phyloP scores from a whole-genome alignment of 2,329 filamentous ascomycete genomes.

The Grosmannia serpens region DNA sequence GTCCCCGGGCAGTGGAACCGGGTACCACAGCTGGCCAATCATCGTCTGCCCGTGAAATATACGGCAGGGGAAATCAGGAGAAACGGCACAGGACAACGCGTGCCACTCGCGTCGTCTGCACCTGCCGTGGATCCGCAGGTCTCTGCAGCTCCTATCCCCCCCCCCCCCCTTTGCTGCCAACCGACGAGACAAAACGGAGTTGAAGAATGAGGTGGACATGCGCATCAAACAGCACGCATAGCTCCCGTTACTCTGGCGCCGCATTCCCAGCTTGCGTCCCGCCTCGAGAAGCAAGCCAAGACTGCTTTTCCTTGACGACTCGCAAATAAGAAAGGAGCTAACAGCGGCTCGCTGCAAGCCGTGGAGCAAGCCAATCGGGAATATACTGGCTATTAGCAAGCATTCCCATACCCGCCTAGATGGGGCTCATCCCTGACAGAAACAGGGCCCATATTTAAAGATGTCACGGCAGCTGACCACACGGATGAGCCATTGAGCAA shows the following conservation, averaged over 20 bases:
- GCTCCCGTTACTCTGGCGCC: too few relatives aligned
- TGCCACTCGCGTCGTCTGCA: not conserved
- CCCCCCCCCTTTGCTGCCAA: not conserved
- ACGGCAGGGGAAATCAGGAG: not conserved
- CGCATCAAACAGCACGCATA: too few relatives aligned
- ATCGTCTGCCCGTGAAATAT: not conserved
- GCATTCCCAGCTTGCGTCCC: too few relatives aligned
- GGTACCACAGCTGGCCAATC: not conserved
- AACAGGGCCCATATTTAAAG: not conserved
- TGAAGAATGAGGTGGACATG: too few relatives aligned
- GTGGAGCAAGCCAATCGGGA: not conserved
- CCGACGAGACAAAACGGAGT: not conserved
- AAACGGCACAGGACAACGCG: not conserved
- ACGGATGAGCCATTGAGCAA: not conserved
- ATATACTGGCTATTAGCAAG: not conserved
- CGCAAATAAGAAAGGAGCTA: not conserved
- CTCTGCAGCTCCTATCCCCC: not conserved
- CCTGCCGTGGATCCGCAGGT: not conserved
- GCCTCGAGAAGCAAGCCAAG: too few relatives aligned
- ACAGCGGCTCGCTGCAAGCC: not conserved
- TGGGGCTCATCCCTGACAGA: not conserved
- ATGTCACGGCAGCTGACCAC: too few relatives aligned
- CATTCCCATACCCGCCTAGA: not conserved
- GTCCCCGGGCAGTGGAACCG: not conserved
- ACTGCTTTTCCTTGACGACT: too few relatives aligned